Base-by-base conservation (phyloP, 148 eudicot species). In the Rhododendron mucronatum region DNA sequence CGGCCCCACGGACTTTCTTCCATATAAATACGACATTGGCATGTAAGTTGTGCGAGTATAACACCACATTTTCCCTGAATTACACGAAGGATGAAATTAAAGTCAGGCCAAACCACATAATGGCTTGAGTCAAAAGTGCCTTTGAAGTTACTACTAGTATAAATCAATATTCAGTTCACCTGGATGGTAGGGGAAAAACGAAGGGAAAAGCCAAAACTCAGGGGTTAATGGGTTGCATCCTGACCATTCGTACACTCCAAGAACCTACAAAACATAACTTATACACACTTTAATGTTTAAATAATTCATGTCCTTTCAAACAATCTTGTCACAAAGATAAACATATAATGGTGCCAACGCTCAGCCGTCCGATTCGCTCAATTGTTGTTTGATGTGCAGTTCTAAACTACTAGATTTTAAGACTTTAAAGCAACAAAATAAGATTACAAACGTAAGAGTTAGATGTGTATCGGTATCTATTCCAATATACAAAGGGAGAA, bases 21-120 rank as follows among this genome's bases (percentile, higher is more conserved):
- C 88, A 26, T 86, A 86, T 21, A 86, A 41, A 4, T 86, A 86
- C 3, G 81, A 86, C 88, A 86, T 81, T 2, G 88, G 88, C 84
- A 82, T 69, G 57, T 81, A 86, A 23, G 80, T 28, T 2, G 57
- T 55, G 39, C 88, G 84, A 86, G 73, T 55, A 57, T 82, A 81
- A 16, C 88, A 82, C 88, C 80, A 81, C 88, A 86, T 86, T 71
- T 86, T 86, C 41, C 74, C 87, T 86, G 84, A 65, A 71, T 86
- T 26, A 35, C 30, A 50, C 12, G 14, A 10, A 28, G 1, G 1
- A 26, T 6, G 0, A 26, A 41, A 26, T 21, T 20, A 45, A 48
- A 45, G 50, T 39, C 2, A 45, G 55, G 1, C 20, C 33, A 44
- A 44, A 11, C 16, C 51, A 28, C 15, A 16, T 5, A 18, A 76